These are phyloP conservation scores for Whalleya microplaca DNA, from an alignment of 2,329 filamentous ascomycete genomes.

Conservation along the genomic window DNA sequence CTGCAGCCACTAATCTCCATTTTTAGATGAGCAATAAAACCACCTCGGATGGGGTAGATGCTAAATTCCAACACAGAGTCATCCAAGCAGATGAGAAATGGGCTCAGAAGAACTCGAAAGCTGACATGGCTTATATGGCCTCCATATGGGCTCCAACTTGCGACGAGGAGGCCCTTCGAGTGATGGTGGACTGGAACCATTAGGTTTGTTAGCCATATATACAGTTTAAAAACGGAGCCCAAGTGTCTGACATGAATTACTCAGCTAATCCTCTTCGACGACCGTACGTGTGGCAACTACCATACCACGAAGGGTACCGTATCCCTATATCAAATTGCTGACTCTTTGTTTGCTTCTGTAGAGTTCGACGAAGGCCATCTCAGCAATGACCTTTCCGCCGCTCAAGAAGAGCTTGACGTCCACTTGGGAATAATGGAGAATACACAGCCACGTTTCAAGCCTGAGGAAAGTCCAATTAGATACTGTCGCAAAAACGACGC, in stretches of 20 bases:
- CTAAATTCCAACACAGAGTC: too few species aligned
- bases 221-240: too few species aligned
- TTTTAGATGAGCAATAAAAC: too few species aligned
- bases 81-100: slow-evolving; percentile 18
- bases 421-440: slow-evolving; percentile 18
- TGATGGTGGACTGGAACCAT: slow-evolving; percentile 20
- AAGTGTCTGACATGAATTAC: too few species aligned
- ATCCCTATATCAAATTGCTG: too few species aligned
- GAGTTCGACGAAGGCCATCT: slow-evolving; percentile 24
- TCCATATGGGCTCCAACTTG: slow-evolving; percentile 16
- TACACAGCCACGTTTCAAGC: neutral
- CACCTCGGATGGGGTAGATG: too few species aligned
- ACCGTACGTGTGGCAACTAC: slow-evolving; percentile 11
- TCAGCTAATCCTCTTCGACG: slow-evolving; percentile 22
- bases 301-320: neutral
- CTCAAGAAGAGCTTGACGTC: slow-evolving; percentile 18
- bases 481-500: too few species aligned
- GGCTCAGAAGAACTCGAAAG: slow-evolving; percentile 3
- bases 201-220: too few species aligned
- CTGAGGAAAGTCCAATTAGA: slow-evolving; percentile 14
- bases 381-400: slow-evolving; percentile 15
- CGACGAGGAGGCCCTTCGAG: slow-evolving; percentile 14
- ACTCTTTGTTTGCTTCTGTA: slow-evolving; percentile 1
- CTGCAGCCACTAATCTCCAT: neutral
- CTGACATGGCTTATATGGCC: slow-evolving; percentile 12